phyloP scores from a whole-genome alignment of 1,139 yeast genomes.

The Sugiyamaella paludigena region DNA sequence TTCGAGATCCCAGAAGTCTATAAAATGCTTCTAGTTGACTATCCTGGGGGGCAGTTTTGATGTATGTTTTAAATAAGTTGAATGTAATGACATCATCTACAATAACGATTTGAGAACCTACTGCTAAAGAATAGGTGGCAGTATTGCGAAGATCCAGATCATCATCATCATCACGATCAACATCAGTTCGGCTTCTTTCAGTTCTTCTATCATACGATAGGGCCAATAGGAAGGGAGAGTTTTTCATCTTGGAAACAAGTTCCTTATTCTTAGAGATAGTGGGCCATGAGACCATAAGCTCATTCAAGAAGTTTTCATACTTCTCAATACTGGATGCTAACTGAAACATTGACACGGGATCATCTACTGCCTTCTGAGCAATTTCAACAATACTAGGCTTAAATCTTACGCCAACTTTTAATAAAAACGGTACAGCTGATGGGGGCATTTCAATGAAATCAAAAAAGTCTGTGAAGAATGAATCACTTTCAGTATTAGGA shows the following conservation, averaged over 20 bases:
- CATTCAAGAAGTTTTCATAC: conserved; percentile 32
- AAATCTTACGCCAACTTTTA: conserved; percentile 37
- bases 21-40: conserved; percentile 36
- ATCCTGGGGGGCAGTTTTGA: conserved; percentile 41
- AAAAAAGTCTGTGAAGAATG: conserved; percentile 33
- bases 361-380: conserved; percentile 31
- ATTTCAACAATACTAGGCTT: conserved; percentile 38
- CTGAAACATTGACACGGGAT: conserved; percentile 35
- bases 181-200: background rate
- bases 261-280: conserved; percentile 11
- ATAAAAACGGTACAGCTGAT: conserved; percentile 35
- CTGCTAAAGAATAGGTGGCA: conserved; percentile 18
- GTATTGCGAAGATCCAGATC: conserved; percentile 20
- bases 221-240: conserved; percentile 36
- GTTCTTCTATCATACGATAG: conserved; percentile 19
- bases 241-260: conserved; percentile 33
- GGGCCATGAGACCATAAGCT: conserved; percentile 33
- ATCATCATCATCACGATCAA: conserved; percentile 20
- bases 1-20: conserved; percentile 30
- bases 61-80: conserved; percentile 36
- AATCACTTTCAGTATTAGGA: conserved; percentile 18
- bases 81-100: conserved; percentile 42
- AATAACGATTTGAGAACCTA: conserved; percentile 36
- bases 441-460: conserved; percentile 31
- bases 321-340: conserved; percentile 28